phyloP scores from a whole-genome alignment of 441 rosid species.

The Manihot esculenta region DNA sequence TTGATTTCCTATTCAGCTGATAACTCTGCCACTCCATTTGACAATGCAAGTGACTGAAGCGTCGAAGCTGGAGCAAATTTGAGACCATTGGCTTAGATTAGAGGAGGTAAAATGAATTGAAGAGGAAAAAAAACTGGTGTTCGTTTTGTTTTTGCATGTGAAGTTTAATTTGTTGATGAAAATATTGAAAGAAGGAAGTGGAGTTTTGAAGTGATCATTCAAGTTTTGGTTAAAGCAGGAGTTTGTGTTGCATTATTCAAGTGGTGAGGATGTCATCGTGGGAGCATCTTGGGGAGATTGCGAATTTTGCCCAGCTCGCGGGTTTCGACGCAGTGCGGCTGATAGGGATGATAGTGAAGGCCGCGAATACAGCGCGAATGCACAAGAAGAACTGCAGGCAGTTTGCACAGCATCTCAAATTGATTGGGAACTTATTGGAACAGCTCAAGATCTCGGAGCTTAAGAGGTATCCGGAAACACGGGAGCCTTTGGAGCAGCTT shows the following conservation, averaged over 20 bases:
- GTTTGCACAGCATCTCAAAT: constrained; percentile 83
- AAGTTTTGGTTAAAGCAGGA: constrained; percentile 16
- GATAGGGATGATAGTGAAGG: constrained; percentile 79
- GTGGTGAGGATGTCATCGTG: constrained; percentile 57
- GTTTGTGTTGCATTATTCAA: constrained; percentile 18
- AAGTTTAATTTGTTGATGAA: too few species aligned
- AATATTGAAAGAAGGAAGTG: neutral
- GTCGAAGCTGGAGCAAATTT: neutral
- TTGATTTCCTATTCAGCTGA: neutral
- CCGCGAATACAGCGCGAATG: constrained; percentile 84
- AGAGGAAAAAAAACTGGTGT: too few species aligned
- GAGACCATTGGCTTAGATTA: constrained; percentile 19
- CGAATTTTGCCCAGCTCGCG: constrained; percentile 69
- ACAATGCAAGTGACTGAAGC: constrained; percentile 12
- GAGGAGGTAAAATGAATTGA: constrained; percentile 16
- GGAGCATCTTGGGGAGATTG: constrained; percentile 80
- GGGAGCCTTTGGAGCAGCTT: constrained; percentile 87
- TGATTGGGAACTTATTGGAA: constrained; percentile 83
- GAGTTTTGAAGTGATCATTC: neutral
- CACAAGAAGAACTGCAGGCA: constrained; percentile 95
- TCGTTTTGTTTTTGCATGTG: neutral
- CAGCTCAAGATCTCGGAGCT: constrained; percentile 84
- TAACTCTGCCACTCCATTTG: neutral
- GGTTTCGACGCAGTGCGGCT: constrained; percentile 82
- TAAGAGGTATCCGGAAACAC: constrained; percentile 68